Evolutionary conservation across 2,329 filamentous ascomycete species (phyloP).

Genomic region (Graphilbum ipis-grandicollis): DNA sequence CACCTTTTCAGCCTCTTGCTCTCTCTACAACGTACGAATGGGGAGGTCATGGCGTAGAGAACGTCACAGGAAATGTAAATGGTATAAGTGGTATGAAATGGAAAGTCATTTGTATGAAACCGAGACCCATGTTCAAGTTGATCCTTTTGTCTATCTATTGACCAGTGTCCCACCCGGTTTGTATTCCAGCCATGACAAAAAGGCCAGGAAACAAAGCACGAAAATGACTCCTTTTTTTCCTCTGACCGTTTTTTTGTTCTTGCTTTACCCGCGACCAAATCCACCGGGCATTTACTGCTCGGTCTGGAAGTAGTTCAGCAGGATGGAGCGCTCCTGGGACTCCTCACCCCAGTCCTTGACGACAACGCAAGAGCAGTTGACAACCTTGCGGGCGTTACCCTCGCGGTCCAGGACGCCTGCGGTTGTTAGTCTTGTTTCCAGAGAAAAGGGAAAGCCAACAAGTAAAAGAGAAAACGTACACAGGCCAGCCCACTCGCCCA

Average conservation of each 20-base stretch:
- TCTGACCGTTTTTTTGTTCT: slow-evolving; percentile 1
- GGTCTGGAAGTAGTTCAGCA: slow-evolving; percentile 99
- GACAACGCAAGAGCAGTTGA: slow-evolving; percentile 99
- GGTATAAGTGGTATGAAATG: not conserved
- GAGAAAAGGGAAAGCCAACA: not conserved
- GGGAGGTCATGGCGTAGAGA: no score
- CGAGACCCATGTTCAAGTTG: not conserved
- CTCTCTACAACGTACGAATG: no score
- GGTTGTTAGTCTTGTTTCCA: not conserved
- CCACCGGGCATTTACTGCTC: slow-evolving; percentile 37
- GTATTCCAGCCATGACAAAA: not conserved
- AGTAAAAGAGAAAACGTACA: slow-evolving; percentile 49
- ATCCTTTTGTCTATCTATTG: slow-evolving; percentile 6
- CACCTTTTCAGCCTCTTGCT: no score
- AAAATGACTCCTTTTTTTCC: not conserved
- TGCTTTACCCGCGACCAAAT: not conserved
- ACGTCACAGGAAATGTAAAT: no score
- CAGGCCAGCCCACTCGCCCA: slow-evolving; percentile 98
- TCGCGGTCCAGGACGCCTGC: slow-evolving; percentile 95
- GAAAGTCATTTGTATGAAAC: not conserved
- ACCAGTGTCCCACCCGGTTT: slow-evolving; percentile 3
- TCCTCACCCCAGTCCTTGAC: slow-evolving; percentile 99
- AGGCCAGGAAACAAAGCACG: not conserved
- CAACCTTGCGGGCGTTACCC: slow-evolving; percentile 98
- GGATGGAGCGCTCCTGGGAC: slow-evolving; percentile 94